Base-by-base conservation (phyloP, 495 filamentous ascomycete genomes). In the Amphirosellinia nigrospora region DNA sequence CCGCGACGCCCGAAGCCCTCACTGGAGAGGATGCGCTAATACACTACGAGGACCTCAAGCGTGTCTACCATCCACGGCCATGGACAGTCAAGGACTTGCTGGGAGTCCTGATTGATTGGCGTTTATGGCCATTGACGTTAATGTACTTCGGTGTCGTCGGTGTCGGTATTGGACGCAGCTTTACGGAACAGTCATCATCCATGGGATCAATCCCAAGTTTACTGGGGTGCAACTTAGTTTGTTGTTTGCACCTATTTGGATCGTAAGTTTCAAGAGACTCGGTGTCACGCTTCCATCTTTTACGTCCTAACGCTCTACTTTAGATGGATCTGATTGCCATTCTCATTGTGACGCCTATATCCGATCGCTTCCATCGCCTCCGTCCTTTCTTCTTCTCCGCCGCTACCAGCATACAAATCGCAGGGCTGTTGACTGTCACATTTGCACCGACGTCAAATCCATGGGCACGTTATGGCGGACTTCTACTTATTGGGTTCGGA, bases 121-220 rank as follows among this genome's bases (percentile, higher is more conserved):
- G 93, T 3, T 80, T 97, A 23, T 97, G 92, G 90, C 94, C 94
- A 0, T 78, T 97, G 64, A 83, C 91, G 10, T 72, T 95, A 45
- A 97, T 97, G 94, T 97, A 97, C 79, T 97, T 97, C 79, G 94
- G 94, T 19, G 94, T 97, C 10, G 94, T 97, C 6, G 94, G 94
- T 36, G 94, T 96, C 8, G 94, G 94, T 1, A 96, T 96, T 63
- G 94, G 94, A 91, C 93, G 2, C 93, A 97, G 81, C 87, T 90
- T 55, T 97, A 97, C 74, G 92, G 90, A 61, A 95, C 89, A 4
- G 86, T 97, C 43, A 97, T 97, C 73, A 96, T 97, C 75, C 83
- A 88, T 53, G 88, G 88, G 5, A 94, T 93, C 66, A 89, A 96
- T 73, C 86, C 91, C 2, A 80, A 80, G 0, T 85, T 96, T 67